Percentiles rank a stretch among this genome's conserved stretches.
These are phyloP conservation scores for Phytophthora pini DNA, from an alignment of 352 stramenopile species.

Conservation along the genomic window DNA sequence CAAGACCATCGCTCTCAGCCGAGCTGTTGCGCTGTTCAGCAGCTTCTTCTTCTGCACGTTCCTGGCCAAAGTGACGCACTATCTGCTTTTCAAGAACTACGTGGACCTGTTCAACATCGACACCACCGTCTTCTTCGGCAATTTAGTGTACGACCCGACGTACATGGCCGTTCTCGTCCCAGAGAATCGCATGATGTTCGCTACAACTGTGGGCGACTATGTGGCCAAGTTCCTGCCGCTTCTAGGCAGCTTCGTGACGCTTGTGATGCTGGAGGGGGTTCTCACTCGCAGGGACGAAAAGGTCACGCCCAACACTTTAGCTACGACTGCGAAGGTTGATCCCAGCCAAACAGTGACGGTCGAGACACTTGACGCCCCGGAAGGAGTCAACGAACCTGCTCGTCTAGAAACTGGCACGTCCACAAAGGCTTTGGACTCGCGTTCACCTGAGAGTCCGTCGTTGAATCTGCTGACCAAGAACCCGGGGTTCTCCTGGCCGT, in stretches of 20 bases:
- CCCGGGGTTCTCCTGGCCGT: slow-evolving; percentile 10
- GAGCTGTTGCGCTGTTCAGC: slow-evolving; percentile 13
- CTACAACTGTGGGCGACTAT: slow-evolving; percentile 27
- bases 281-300: slow-evolving; percentile 25
- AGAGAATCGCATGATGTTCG: slow-evolving; percentile 33
- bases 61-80: slow-evolving; percentile 27
- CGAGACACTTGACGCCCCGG: slow-evolving; percentile 16
- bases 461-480: background rate
- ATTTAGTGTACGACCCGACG: slow-evolving; percentile 28
- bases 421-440: slow-evolving; percentile 21
- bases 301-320: slow-evolving; percentile 5
- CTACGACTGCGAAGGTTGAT: slow-evolving; percentile 14
- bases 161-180: slow-evolving; percentile 21
- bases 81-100: slow-evolving; percentile 19
- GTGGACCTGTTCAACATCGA: slow-evolving; percentile 15
- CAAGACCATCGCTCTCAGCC: slow-evolving; percentile 20
- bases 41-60: slow-evolving; percentile 30
- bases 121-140: background rate
- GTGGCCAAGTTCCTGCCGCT: slow-evolving; percentile 28
- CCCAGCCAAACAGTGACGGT: slow-evolving; percentile 4
- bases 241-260: slow-evolving; percentile 24
- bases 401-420: slow-evolving; percentile 14
- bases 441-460: slow-evolving; percentile 9
- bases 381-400: background rate
- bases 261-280: slow-evolving; percentile 24